Percentiles rank a stretch among this genome's conserved stretches.
phyloP scores from a whole-genome alignment of 2,329 filamentous ascomycete genomes.

The Penicillium nordicum region DNA sequence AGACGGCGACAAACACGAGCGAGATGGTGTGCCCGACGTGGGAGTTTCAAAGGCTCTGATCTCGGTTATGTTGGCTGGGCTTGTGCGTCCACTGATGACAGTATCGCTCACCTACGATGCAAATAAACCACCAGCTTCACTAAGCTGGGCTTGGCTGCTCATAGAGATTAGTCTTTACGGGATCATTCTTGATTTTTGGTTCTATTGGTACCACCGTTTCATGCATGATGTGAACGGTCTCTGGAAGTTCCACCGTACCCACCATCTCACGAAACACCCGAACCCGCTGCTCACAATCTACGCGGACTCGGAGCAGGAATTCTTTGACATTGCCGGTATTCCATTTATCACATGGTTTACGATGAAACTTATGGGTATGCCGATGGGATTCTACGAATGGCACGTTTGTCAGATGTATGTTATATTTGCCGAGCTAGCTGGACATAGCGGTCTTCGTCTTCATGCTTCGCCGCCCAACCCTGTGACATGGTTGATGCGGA shows the following conservation, averaged over 20 bases:
- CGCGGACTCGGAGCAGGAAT: constrained; percentile 2
- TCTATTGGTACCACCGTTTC: constrained; percentile 4
- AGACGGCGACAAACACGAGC: neutral
- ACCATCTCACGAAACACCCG: constrained; percentile 1
- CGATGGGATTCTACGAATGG: constrained; percentile 5
- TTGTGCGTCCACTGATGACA: neutral
- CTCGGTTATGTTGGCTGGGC: neutral
- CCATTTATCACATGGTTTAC: neutral
- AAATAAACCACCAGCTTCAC: neutral
- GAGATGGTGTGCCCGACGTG: constrained; percentile 1
- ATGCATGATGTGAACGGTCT: constrained; percentile 2
- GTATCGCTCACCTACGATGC: neutral
- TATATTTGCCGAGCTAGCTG: neutral
- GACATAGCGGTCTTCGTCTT: constrained; percentile 2
- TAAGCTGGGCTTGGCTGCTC: neutral
- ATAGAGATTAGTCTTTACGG: constrained; percentile 1
- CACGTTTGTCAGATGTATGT: constrained; percentile 1
- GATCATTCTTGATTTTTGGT: constrained; percentile 3
- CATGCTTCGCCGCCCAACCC: neutral
- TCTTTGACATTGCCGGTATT: constrained; percentile 1
- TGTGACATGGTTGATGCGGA: constrained; percentile 1
- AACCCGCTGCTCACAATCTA: constrained; percentile 1
- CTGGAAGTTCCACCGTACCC: constrained; percentile 2
- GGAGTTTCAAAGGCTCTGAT: neutral
- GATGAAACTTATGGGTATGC: neutral